Evolutionary conservation across 768 basidiomycete species (phyloP), one percentile per base, ranked within the genome.

Genomic region (Dendrothele bispora): DNA sequence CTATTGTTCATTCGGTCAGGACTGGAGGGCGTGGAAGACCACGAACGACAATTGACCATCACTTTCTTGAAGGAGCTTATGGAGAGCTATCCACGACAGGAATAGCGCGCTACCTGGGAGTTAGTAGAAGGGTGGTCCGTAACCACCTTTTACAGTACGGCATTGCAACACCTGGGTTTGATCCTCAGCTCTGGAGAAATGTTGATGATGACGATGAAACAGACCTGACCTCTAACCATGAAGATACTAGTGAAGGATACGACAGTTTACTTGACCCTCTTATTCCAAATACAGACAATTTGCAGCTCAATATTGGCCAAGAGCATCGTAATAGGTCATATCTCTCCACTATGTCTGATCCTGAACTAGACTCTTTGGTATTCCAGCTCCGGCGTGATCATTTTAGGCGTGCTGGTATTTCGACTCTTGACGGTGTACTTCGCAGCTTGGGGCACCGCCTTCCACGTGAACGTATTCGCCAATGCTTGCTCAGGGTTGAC

Each of bases 341-440:
- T 43, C 50, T 36, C 12, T 51, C 46, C 4, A 35, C 21, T 22
- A 46, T 56, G 21, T 29, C 48, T 3, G 48, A 59, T 32, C 24
- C 43, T 1, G 55, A 56, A 4, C 40, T 61, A 1, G 58, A 61
- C 39, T 18, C 5, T 11, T n/a, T 49, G 3, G 35, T 57, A 0
- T 10, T 18, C 12, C 35, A 32, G 1, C 43, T 56, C 11, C n/a
- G n/a, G n/a, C 48, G 59, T 4, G n/a, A 27, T 1, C 43, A 44
- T 22, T 61, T 54, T 42, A 51, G 53, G 1, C 15, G 44, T 4
- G 49, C 49, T 39, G 53, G 57, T 4, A 28, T 40, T 3, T n/a
- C 29, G 0, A 57, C 53, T 50, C 39, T 60, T 8, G 20, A 51
- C 21, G 59, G 55, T 3, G 40, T 51, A 17, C 39, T 61, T 3